These are phyloP conservation scores for Coleophoma cylindrospora DNA, from an alignment of 2,329 filamentous ascomycete species.

Conservation along the genomic window DNA sequence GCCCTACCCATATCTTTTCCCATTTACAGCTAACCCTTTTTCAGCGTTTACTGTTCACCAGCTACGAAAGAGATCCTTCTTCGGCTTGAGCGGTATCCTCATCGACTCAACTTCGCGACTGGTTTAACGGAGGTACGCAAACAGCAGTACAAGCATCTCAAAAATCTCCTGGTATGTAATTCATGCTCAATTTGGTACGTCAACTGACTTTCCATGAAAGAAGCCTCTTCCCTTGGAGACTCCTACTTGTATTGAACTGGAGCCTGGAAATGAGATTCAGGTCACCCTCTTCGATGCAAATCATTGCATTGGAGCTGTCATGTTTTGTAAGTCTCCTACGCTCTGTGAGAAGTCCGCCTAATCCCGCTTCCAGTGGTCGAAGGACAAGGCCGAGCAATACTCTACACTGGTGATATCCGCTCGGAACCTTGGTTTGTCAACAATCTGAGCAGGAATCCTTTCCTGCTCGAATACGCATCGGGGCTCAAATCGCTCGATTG, in stretches of 20 bases:
- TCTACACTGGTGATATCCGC: constrained; percentile 88
- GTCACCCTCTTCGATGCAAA: constrained; percentile 90
- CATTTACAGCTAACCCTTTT: constrained; percentile 3
- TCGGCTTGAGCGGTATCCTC: constrained; percentile 71
- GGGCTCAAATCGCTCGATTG: constrained; percentile 67
- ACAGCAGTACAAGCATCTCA: constrained; percentile 73
- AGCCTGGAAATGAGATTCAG: constrained; percentile 61
- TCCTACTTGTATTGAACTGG: constrained; percentile 70
- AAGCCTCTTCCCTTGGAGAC: constrained; percentile 80
- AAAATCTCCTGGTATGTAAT: constrained; percentile 53
- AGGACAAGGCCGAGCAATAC: constrained; percentile 61
- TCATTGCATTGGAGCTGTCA: constrained; percentile 83
- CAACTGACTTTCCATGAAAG: constrained; percentile 28
- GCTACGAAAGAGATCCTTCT: constrained; percentile 79
- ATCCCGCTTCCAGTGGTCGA: constrained; percentile 57
- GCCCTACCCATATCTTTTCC: neutral
- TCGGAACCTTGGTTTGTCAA: constrained; percentile 86
- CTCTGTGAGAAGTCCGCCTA: neutral
- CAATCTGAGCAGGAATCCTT: constrained; percentile 63
- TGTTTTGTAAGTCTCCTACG: constrained; percentile 59
- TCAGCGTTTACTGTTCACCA: constrained; percentile 77
- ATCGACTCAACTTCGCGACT: constrained; percentile 75
- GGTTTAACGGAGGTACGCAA: constrained; percentile 71
- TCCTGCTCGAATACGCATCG: constrained; percentile 67
- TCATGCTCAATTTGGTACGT: no score